Conservation (phyloP, 2,329 filamentous ascomycete genomes). For the Aureobasidium melanogenum region DNA sequence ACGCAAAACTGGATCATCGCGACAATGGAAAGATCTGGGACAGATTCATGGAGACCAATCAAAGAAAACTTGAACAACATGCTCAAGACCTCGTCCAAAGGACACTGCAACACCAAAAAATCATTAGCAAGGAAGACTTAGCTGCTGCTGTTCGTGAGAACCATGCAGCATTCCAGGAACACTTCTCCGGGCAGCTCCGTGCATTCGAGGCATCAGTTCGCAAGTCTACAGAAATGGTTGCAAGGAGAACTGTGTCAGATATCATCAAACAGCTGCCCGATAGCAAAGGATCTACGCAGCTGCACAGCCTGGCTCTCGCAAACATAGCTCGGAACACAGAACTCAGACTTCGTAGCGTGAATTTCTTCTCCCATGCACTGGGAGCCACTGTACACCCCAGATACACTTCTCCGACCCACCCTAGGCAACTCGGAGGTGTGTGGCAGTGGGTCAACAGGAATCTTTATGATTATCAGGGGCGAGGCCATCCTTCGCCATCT, state of each 20-base stretch:
- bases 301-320: conserved; percentile 22
- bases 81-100: conserved; percentile 14
- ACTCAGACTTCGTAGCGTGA: conserved; percentile 41
- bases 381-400: conserved; percentile 57
- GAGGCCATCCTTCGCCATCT: background rate
- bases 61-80: conserved; percentile 30
- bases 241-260: background rate
- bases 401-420: conserved; percentile 50
- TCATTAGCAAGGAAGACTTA: conserved; percentile 17
- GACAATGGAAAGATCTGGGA: conserved; percentile 25
- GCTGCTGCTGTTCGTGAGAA: conserved; percentile 13
- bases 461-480: background rate
- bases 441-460: conserved; percentile 8
- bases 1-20: conserved; percentile 44
- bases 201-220: conserved; percentile 12
- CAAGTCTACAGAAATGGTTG: background rate
- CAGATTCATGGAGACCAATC: conserved; percentile 26
- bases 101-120: conserved; percentile 11
- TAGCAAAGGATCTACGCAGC: conserved; percentile 15
- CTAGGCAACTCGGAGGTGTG: background rate
- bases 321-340: conserved; percentile 22
- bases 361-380: conserved; percentile 60
- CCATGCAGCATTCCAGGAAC: conserved; percentile 12
- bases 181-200: conserved; percentile 10
- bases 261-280: conserved; percentile 9